Percentiles rank a stretch among this genome's conserved stretches.
Conservation (phyloP, 495 filamentous ascomycete genomes). For the Pyrenopolyporus hunteri region DNA sequence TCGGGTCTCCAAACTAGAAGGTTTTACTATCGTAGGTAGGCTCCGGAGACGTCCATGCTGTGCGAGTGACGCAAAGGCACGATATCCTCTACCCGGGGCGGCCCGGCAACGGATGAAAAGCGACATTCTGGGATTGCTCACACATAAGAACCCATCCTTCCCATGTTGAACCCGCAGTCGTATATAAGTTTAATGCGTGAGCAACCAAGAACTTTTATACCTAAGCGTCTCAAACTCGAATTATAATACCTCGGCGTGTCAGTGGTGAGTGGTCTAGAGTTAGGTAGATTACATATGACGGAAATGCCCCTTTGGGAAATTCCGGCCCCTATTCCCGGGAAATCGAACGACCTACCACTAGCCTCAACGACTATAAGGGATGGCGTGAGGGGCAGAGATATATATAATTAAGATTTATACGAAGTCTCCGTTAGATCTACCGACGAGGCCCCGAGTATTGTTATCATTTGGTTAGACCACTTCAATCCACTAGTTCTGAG, state of each 20-base stretch:
- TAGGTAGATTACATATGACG: constrained; percentile 7
- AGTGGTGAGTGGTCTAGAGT: constrained; percentile 3
- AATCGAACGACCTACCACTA: neutral
- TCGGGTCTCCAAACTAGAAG: constrained; percentile 9
- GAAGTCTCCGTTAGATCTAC: neutral
- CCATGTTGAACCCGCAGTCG: too few species aligned
- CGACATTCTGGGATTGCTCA: constrained; percentile 3
- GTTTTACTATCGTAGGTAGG: constrained; percentile 19
- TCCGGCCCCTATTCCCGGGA: constrained; percentile 3
- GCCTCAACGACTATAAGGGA: neutral
- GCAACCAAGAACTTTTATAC: neutral
- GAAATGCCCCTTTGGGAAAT: constrained; percentile 23
- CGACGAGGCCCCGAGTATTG: too few species aligned
- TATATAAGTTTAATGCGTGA: neutral
- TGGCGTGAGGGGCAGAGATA: neutral
- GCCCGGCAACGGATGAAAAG: constrained; percentile 10
- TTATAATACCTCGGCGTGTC: neutral
- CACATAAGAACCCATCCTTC: neutral
- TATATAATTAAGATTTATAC: too few species aligned
- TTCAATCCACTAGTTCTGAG: too few species aligned
- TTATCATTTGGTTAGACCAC: too few species aligned
- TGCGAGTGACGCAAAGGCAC: constrained; percentile 24
- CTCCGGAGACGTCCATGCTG: neutral
- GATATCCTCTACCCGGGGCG: neutral
- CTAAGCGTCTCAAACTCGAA: neutral